Evolutionary conservation across 306 rosid species (phyloP).

Genomic region (Vigna radiata): DNA sequence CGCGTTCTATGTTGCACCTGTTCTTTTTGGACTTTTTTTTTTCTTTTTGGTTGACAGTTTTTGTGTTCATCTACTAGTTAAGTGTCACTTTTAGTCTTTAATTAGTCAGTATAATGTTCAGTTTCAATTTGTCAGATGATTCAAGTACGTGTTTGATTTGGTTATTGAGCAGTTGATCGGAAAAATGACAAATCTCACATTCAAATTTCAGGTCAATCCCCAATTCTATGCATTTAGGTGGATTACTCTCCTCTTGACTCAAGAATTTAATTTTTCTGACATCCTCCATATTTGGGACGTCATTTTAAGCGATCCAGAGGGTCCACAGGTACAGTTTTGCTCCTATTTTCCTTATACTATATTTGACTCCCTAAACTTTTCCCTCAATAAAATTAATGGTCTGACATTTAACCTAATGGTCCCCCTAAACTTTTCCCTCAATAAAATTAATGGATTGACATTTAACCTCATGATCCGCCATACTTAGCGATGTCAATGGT

Average conservation of each 20-base stretch:
- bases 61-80: slow-evolving; percentile 25
- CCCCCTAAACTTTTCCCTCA: neutral
- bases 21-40: neutral
- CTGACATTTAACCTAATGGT: slow-evolving; percentile 7
- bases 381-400: neutral
- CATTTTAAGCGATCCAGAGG: slow-evolving; percentile 85
- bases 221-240: slow-evolving; percentile 94
- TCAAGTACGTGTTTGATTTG: slow-evolving; percentile 21
- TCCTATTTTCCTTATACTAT: slow-evolving; percentile 20
- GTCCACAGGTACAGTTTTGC: slow-evolving; percentile 68
- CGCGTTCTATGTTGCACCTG: neutral
- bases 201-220: slow-evolving; percentile 85
- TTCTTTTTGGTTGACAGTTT: neutral
- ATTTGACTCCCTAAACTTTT: slow-evolving; percentile 6
- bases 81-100: slow-evolving; percentile 10
- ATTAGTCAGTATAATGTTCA: neutral
- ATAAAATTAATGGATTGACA: neutral
- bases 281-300: slow-evolving; percentile 88
- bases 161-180: slow-evolving; percentile 3
- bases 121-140: slow-evolving; percentile 4
- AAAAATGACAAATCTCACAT: slow-evolving; percentile 48
- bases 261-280: slow-evolving; percentile 84
- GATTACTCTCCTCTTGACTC: slow-evolving; percentile 95
- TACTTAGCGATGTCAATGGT: neutral
- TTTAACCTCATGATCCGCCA: slow-evolving; percentile 7